These are phyloP conservation scores for Pseudocercospora eumusae DNA, from an alignment of 2,329 filamentous ascomycete species.

Conservation along the genomic window DNA sequence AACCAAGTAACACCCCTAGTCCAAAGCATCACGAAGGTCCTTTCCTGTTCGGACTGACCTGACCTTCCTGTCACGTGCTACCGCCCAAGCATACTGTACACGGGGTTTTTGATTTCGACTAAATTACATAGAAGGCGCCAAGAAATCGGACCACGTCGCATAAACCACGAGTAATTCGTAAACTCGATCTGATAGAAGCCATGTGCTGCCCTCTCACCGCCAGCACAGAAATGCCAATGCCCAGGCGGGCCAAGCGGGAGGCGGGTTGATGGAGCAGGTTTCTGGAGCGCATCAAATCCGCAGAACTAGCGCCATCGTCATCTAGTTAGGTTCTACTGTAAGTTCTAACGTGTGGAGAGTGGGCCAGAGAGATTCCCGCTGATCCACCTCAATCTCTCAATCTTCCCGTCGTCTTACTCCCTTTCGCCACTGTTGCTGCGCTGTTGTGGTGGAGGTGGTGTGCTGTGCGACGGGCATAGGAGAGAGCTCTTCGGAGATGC, in stretches of 20 bases:
- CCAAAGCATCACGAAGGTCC: too few species aligned
- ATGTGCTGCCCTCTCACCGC: neutral
- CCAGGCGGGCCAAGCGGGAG: neutral
- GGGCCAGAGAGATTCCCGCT: neutral
- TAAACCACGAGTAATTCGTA: too few species aligned
- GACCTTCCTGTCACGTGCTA: too few species aligned
- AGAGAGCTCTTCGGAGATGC: slow-evolving; percentile 28
- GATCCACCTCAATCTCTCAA: neutral
- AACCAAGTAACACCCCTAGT: too few species aligned
- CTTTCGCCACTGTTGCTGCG: neutral
- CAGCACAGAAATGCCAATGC: too few species aligned
- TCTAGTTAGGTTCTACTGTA: too few species aligned
- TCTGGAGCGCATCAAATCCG: neutral
- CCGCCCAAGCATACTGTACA: too few species aligned
- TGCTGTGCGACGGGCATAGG: neutral
- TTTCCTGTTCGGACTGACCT: too few species aligned
- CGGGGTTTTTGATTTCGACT: too few species aligned
- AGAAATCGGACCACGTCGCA: too few species aligned
- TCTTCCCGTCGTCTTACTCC: neutral
- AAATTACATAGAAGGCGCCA: too few species aligned
- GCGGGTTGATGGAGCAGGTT: neutral
- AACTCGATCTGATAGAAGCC: neutral
- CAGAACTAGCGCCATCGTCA: neutral
- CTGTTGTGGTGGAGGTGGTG: slow-evolving; percentile 10
- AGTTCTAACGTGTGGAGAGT: neutral